Evolutionary conservation across 345 rosid species (phyloP), one percentile per base, ranked within the genome.

Genomic region (Eucalyptus brandiana): DNA sequence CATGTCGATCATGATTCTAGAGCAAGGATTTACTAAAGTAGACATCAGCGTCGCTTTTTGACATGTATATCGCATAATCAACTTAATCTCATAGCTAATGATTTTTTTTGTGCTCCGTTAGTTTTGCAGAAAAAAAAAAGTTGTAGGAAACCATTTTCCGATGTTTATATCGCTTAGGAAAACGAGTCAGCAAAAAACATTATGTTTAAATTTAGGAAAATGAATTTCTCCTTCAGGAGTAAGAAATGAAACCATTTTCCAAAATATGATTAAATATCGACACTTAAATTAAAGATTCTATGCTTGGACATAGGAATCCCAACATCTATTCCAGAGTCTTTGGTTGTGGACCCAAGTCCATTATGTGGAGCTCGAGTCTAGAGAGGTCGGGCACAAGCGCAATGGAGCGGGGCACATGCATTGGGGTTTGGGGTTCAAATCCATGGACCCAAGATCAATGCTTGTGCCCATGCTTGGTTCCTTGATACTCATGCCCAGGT

Each of bases 321-420:
- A 69, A 32, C 4, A 6, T 13, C 7, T 11, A 1, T 17, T 69
- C 23, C 1, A 1, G 8, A 18, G 40, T 18, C 24, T 34, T 34
- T 34, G 24, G 24, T 9, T 8, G 23, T 8, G 80, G 7, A 6
- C 80, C 7, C 13, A 4, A 8, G 7, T 76, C 47, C 42, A 12
- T 12, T 40, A 12, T 21, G 9, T 44, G 5, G 14, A 37, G 47
- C 30, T 37, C 5, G 3, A 12, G 28, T 18, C 4, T 12, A 34
- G 2, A 9, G 8, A 76, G 28, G 6, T 6, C 0, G 1, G 6
- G 19, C 80, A 32, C 12, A 3, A 12, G 23, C 5, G 3, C 80
- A 3, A 19, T 16, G 23, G 15, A 21, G 47, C 16, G 1, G 16
- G 5, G 24, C 80, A 69, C 42, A 34, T 17, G 44, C 3, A 3